Base-by-base conservation (phyloP, 345 rosid species). In the Lumnitzera littorea region DNA sequence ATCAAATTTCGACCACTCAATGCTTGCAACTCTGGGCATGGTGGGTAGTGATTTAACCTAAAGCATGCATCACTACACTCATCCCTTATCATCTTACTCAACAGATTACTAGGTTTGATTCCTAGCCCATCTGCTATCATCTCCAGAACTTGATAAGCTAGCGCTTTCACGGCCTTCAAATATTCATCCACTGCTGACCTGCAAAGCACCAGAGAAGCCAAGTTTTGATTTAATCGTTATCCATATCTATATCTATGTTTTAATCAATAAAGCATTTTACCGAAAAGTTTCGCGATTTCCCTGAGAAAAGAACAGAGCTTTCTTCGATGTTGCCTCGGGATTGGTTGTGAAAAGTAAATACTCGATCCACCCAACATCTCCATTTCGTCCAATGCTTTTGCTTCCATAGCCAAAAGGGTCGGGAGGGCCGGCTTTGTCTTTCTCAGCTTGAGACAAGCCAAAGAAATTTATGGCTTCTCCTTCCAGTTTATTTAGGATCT, bases 291-390 rank as follows among this genome's bases (percentile, higher is more conserved):
- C 76, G 11, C 75, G 76, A 69, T 57, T 74, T 58, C 70, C 71
- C 1, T 48, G 62, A 16, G 72, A 72, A 66, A 70, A 27, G 51
- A 76, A 51, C 51, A 76, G 77, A 48, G 80, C 59, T 57, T 69
- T 60, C 16, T 36, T 61, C 46, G 66, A 65, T 49, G 24, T 59
- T 16, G 73, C 60, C 29, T 64, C 77, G 27, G 74, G 58, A 57
- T 74, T 76, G 58, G 84, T 66, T 55, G 76, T 76, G 56, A 91
- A 78, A 58, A 91, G 77, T 58, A 91, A 79, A 64, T 75, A 78
- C 51, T 88, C 97, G 49, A 91, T 76, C 94, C 92, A 84, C 20
- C 97, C 97, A 16, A 85, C 76, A 61, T 91, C 96, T 17, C 89
- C 96, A 17, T 81, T 86, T 0, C 27, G 66, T 24, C 97, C 97